Conservation (phyloP, 2,329 filamentous ascomycete genomes). For the Penicillium vulpinum region DNA sequence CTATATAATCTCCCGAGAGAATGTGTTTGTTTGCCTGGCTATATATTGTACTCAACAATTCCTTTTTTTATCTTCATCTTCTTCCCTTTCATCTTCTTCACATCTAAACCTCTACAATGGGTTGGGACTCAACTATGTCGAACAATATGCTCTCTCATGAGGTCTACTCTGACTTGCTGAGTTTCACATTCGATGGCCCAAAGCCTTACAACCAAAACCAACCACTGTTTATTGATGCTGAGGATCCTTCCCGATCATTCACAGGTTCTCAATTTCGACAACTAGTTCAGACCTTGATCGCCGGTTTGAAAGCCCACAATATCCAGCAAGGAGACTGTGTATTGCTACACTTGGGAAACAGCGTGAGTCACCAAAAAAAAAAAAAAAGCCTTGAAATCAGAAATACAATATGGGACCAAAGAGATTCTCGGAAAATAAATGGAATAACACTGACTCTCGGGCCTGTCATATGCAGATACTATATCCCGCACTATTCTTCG, state of each 20-base stretch:
- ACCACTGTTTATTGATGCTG: constrained; percentile 47
- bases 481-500: constrained; percentile 41
- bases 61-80: background rate
- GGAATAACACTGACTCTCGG: constrained; percentile 21
- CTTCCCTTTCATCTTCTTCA: too few species aligned
- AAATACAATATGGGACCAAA: background rate
- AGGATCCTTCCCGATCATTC: constrained; percentile 39
- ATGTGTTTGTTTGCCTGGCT: too few species aligned
- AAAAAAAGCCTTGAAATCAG: too few species aligned
- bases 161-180: constrained; percentile 42
- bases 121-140: constrained; percentile 3
- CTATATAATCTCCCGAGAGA: constrained; percentile 1
- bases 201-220: constrained; percentile 37
- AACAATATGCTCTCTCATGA: constrained; percentile 10
- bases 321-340: constrained; percentile 46
- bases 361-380: constrained; percentile 31
- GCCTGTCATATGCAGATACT: constrained; percentile 30
- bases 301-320: constrained; percentile 42
- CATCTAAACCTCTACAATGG: background rate
- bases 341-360: constrained; percentile 45
- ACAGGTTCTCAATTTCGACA: constrained; percentile 37
- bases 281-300: constrained; percentile 41
- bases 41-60: too few species aligned
- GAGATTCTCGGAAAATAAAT: background rate
- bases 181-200: constrained; percentile 43